Base-by-base conservation (phyloP, 2,329 filamentous ascomycete species). In the Hymenoscyphus fructigenus region DNA sequence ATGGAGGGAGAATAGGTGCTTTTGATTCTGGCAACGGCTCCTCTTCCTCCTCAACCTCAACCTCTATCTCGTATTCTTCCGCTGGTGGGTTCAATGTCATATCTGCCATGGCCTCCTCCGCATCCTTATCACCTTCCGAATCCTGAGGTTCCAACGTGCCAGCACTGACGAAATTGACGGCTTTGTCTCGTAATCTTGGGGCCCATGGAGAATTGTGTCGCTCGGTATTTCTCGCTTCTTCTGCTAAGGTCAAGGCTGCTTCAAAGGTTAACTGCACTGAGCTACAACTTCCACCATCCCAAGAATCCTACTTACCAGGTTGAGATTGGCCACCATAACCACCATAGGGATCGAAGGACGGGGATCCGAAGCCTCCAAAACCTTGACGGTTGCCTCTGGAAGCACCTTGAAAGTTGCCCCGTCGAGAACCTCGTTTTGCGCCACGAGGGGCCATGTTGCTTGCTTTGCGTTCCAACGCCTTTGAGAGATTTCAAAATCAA, bases 111-210 rank as follows among this genome's bases (percentile, higher is more conserved):
- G 72, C 71, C 7, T 32, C 34, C 10, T 57, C 50, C 32, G 23
- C n/a, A 26, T 63, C 56, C 44, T 67, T 59, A 60, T 78, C 76
- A 1, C 70, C 67, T 26, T 71, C 67, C 20, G 71, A 66, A 20
- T 65, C 59, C n/a, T 68, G 36, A 26, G 58, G 56, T 60, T 64
- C 62, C 61, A 82, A 75, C 50, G 76, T 77, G 26, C 85, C 85
- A 38, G 85, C 86, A 72, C 85, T 87, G 66, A 90, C 82, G 72
- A 91, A 91, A 1, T 77, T 74, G 60, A 90, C 81, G 28, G 78
- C 78, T 62, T 82, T 79, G 70, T 88, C 77, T 65, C 88, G 81
- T 59, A 90, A 78, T 68, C 81, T 81, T 2, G 79, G 75, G 63
- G 80, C 79, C 75, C 81, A 83, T 57, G 78, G 74, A 34, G 77